Evolutionary conservation across 2,329 filamentous ascomycete species (phyloP).

Genomic region (Fusarium compactum): DNA sequence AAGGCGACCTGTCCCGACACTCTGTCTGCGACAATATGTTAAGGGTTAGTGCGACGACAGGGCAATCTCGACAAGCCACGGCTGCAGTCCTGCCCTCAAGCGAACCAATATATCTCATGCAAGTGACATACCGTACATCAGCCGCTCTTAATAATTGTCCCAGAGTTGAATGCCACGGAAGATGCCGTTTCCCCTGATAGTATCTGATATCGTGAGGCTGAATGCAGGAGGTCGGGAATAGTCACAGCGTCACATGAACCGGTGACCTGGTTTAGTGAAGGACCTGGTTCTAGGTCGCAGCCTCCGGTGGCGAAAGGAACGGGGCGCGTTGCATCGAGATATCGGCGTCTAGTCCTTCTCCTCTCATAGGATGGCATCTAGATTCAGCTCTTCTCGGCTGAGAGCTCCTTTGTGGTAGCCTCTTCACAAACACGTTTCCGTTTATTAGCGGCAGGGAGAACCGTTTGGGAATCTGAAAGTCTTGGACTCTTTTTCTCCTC

Average conservation of each 20-base stretch:
- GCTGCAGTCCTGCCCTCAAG: conserved; percentile 9
- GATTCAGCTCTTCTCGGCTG: conserved; percentile 22
- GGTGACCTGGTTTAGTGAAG: background rate
- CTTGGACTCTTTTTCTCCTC: conserved; percentile 2
- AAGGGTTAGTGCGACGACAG: conserved; percentile 13
- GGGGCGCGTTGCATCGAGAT: background rate
- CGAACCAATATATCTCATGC: conserved; percentile 14
- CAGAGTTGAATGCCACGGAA: conserved; percentile 4
- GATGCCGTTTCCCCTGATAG: conserved; percentile 17
- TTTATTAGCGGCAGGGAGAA: conserved; percentile 36
- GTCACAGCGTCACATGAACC: conserved; percentile 23
- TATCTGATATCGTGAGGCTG: conserved; percentile 26
- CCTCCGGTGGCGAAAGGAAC: conserved; percentile 33
- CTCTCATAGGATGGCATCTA: background rate
- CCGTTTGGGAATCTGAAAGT: conserved; percentile 1
- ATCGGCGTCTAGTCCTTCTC: background rate
- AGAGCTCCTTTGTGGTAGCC: conserved; percentile 5
- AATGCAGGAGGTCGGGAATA: conserved; percentile 29
- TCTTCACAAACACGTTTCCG: background rate
- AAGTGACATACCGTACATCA: conserved; percentile 25
- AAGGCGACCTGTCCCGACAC: conserved; percentile 18
- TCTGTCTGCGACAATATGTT: conserved; percentile 2
- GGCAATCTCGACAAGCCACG: conserved; percentile 21
- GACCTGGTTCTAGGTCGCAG: conserved; percentile 3
- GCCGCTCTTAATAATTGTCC: conserved; percentile 25